Conservation (phyloP, 441 rosid genomes). For the Biscutella laevigata region DNA sequence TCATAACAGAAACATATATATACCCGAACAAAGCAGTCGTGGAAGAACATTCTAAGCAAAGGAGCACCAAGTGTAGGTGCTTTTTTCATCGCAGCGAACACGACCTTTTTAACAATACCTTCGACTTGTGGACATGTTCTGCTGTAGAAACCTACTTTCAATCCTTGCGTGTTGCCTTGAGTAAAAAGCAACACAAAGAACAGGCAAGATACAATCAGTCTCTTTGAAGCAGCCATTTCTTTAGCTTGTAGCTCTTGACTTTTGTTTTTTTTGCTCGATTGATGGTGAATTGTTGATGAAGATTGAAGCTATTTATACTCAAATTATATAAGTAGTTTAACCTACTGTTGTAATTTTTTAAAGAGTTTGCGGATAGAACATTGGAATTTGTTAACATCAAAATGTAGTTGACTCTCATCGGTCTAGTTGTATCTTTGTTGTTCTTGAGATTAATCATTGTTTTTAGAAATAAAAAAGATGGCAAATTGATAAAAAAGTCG, state of each 20-base stretch:
- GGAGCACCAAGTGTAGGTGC: slow-evolving; percentile 34
- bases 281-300: slow-evolving; percentile 27
- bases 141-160: slow-evolving; percentile 29
- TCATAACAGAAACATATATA: no score
- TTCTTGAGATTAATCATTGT: slow-evolving; percentile 21
- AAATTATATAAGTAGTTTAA: background rate
- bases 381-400: slow-evolving; percentile 15
- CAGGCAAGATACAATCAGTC: slow-evolving; percentile 13
- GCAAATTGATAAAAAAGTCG: slow-evolving; percentile 16
- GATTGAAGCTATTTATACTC: slow-evolving; percentile 19
- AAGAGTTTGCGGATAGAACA: slow-evolving; percentile 28
- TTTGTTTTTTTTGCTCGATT: slow-evolving; percentile 10
- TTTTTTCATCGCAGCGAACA: slow-evolving; percentile 21
- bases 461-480: background rate
- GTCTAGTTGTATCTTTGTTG: slow-evolving; percentile 20
- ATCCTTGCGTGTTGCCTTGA: slow-evolving; percentile 19
- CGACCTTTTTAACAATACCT: slow-evolving; percentile 23
- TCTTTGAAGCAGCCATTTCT: slow-evolving; percentile 17
- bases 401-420: slow-evolving; percentile 21
- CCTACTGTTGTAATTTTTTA: background rate
- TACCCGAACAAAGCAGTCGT: slow-evolving; percentile 48
- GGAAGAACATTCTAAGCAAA: slow-evolving; percentile 46
- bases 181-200: slow-evolving; percentile 17
- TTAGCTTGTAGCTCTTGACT: background rate
- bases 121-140: slow-evolving; percentile 21